A percentile compares a stretch with the other conserved stretches of the same genome.
Evolutionary conservation across 164 flowering plant genomes (phyloP).

Genomic region (Nelumbo lutea): DNA sequence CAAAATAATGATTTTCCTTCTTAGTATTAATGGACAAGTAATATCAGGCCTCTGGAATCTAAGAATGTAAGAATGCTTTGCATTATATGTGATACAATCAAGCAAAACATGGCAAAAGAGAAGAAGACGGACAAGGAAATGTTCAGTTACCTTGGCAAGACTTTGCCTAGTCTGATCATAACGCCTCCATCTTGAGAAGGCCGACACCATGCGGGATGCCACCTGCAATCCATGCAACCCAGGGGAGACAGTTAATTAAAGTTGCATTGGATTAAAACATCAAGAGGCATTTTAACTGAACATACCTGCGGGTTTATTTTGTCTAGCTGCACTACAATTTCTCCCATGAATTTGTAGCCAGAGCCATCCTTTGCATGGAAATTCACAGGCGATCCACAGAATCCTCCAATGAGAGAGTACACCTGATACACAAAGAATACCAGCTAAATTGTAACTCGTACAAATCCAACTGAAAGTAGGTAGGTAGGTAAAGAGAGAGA

Average conservation of each 20-base stretch:
- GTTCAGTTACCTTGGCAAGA: slow-evolving; percentile 66
- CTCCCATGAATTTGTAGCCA: slow-evolving; percentile 91
- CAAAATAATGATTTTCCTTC: too few species aligned
- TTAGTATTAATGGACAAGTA: too few species aligned
- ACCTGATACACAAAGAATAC: slow-evolving; percentile 35
- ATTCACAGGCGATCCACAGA: slow-evolving; percentile 83
- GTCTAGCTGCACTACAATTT: slow-evolving; percentile 86
- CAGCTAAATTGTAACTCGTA: neutral
- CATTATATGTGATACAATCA: too few species aligned
- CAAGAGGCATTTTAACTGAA: too few species aligned
- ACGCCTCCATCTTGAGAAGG: slow-evolving; percentile 94
- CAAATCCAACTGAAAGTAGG: too few species aligned
- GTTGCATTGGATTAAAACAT: too few species aligned
- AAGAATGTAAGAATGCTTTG: too few species aligned
- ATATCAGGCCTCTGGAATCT: too few species aligned
- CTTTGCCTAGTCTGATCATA: slow-evolving; percentile 74
- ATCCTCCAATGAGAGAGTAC: slow-evolving; percentile 87
- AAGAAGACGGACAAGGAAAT: neutral
- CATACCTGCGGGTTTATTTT: slow-evolving; percentile 91
- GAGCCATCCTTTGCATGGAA: slow-evolving; percentile 99
- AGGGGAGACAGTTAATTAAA: neutral
- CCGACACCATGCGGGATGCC: slow-evolving; percentile 90
- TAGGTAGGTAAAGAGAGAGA: too few species aligned
- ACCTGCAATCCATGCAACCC: slow-evolving; percentile 40
- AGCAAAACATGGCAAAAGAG: too few species aligned